Evolutionary conservation across 2,329 filamentous ascomycete genomes (phyloP).

Genomic region (Leptographium radiaticola): DNA sequence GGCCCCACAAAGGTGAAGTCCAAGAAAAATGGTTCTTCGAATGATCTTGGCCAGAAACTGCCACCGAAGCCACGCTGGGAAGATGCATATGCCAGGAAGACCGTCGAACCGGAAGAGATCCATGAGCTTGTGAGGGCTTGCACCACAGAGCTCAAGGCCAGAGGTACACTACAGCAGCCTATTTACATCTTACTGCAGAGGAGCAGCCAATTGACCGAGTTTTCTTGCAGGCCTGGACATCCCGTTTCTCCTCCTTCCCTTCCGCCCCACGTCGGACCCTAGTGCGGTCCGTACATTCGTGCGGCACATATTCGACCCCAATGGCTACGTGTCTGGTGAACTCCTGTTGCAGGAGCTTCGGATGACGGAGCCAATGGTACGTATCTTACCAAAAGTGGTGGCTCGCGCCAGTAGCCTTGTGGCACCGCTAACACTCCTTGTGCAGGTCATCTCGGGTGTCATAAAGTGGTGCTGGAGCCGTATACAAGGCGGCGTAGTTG

Average conservation of each 20-base stretch:
- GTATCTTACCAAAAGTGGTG: conserved; percentile 14
- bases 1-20: conserved; percentile 40
- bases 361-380: conserved; percentile 86
- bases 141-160: conserved; percentile 81
- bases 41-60: conserved; percentile 34
- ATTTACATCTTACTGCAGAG: not conserved
- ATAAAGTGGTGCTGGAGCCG: conserved; percentile 98
- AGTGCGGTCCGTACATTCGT: conserved; percentile 87
- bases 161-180: conserved; percentile 50
- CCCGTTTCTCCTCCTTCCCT: conserved; percentile 87
- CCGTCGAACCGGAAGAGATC: conserved; percentile 80
- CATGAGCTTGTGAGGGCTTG: conserved; percentile 75
- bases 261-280: conserved; percentile 83
- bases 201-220: not conserved
- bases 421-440: not conserved
- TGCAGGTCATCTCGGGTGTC: conserved; percentile 78
- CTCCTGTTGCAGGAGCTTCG: conserved; percentile 72
- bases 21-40: conserved; percentile 50
- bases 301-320: conserved; percentile 74
- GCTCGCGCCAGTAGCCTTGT: not conserved
- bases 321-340: conserved; percentile 53
- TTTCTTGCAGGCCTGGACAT: conserved; percentile 60
- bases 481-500: conserved; percentile 79
- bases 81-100: conserved; percentile 72
- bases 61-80: conserved; percentile 69